phyloP scores from a whole-genome alignment of 2,329 filamentous ascomycete species.

The Fusarium udum region DNA sequence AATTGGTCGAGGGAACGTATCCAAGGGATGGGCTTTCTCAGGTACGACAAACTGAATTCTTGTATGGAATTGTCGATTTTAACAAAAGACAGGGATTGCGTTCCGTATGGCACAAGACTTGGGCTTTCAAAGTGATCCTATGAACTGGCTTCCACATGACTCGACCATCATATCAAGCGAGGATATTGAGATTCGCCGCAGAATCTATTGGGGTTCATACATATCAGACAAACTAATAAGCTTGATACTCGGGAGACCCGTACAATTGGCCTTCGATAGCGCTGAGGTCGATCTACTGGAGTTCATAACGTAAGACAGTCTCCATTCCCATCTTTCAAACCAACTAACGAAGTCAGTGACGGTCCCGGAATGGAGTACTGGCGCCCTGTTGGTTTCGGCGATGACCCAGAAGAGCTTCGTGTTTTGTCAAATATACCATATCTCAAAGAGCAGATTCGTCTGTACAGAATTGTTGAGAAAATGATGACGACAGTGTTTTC shows the following conservation, averaged over 20 bases:
- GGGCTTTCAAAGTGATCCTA: neutral
- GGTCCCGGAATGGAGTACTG: neutral
- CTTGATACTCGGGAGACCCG: neutral
- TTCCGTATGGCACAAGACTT: constrained; percentile 6
- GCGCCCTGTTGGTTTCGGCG: neutral
- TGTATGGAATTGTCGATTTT: rapidly evolving
- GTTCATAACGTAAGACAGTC: neutral
- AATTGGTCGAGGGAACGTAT: neutral
- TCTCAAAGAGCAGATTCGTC: constrained; percentile 2
- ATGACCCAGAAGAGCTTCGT: neutral
- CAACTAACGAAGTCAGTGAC: neutral
- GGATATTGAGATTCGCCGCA: neutral
- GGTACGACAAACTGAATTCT: rapidly evolving
- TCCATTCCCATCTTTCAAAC: rapidly evolving
- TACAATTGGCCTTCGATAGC: neutral
- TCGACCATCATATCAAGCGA: neutral
- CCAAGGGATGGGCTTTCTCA: neutral
- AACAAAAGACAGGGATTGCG: neutral
- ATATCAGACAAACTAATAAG: neutral
- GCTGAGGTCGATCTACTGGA: neutral
- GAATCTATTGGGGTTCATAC: constrained; percentile 2
- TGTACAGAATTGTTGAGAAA: neutral
- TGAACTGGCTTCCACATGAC: neutral
- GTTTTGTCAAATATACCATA: neutral
- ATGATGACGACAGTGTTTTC: constrained; percentile 3